Evolutionary conservation across 2,329 filamentous ascomycete species (phyloP).

Genomic region (Capronia americana): DNA sequence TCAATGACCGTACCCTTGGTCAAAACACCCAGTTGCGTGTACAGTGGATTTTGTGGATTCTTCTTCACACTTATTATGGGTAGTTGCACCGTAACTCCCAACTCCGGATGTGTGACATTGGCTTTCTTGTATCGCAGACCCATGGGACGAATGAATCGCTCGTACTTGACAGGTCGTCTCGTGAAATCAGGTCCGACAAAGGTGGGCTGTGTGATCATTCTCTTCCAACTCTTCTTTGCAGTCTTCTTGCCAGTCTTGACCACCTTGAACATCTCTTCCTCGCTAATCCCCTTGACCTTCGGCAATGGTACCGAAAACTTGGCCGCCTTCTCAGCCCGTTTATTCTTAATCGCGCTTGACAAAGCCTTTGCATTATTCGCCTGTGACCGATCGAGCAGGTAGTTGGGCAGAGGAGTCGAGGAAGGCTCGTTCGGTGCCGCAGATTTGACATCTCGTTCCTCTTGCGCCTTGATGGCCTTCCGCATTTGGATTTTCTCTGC

Average conservation of each 20-base stretch:
- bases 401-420: slow-evolving; percentile 83
- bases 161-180: slow-evolving; percentile 78
- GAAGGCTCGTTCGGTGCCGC: slow-evolving; percentile 77
- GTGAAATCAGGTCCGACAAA: slow-evolving; percentile 95
- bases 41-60: slow-evolving; percentile 87
- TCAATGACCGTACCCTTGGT: slow-evolving; percentile 86
- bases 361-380: slow-evolving; percentile 75
- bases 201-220: slow-evolving; percentile 77
- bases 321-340: slow-evolving; percentile 89
- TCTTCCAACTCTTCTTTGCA: slow-evolving; percentile 74
- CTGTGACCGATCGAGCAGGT: slow-evolving; percentile 85
- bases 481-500: slow-evolving; percentile 99
- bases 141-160: slow-evolving; percentile 76
- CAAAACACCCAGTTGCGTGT: slow-evolving; percentile 89
- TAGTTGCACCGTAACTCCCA: slow-evolving; percentile 86
- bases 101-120: slow-evolving; percentile 76
- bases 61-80: slow-evolving; percentile 80
- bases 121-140: slow-evolving; percentile 81
- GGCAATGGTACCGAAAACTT: slow-evolving; percentile 91
- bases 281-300: slow-evolving; percentile 89
- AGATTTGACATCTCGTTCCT: slow-evolving; percentile 94
- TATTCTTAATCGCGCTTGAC: slow-evolving; percentile 90
- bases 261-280: slow-evolving; percentile 98
- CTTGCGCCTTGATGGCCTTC: slow-evolving; percentile 91
- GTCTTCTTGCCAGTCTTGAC: slow-evolving; percentile 96